Base-by-base conservation (phyloP, 2,329 filamentous ascomycete genomes). In the Neonectria coccinea region DNA sequence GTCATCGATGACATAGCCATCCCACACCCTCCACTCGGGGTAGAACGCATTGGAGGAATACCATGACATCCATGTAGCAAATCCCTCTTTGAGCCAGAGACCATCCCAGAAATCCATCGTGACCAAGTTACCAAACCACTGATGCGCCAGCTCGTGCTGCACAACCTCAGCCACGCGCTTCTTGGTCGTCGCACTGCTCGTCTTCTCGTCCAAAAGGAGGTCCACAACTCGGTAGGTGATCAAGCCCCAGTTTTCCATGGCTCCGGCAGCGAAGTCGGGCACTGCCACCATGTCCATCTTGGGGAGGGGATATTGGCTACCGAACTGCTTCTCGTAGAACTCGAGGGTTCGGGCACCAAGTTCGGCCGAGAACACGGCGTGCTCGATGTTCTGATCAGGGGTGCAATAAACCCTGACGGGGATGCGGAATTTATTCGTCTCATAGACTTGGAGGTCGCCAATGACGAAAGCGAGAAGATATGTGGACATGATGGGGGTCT, bases 81-180 rank as follows among this genome's bases (percentile, higher is more conserved):
- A 97, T 42, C 93, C 93, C 78, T 97, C 93, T 79, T 98, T 98
- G 58, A 98, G 87, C 95, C 95, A 98, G 8, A 98, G 83, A 59
- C 94, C 95, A 79, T 97, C 94, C 95, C 95, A 98, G 86, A 97
- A 97, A 79, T 97, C 94, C 94, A 97, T 97, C 57, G 95, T 97
- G 29, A 97, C 95, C 57, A 97, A 83, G 82, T 98, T 97, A 67
- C 95, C 95, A 76, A 98, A 98, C 95, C 95, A 98, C 80, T 97
- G 95, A 81, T 98, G 95, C 44, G 95, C 95, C 76, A 98, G 85
- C 79, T 98, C 95, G 82, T 98, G 95, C 84, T 97, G 94, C 29
- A 98, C 95, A 44, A 96, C 93, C 79, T 97, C 95, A 56, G 95
- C 95, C 59, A 98, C 92, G 42, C 94, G 90, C 82, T 97, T 92